These are phyloP conservation scores for Geotrichum australiense DNA, from an alignment of 1,139 yeast genomes.

Conservation along the genomic window DNA sequence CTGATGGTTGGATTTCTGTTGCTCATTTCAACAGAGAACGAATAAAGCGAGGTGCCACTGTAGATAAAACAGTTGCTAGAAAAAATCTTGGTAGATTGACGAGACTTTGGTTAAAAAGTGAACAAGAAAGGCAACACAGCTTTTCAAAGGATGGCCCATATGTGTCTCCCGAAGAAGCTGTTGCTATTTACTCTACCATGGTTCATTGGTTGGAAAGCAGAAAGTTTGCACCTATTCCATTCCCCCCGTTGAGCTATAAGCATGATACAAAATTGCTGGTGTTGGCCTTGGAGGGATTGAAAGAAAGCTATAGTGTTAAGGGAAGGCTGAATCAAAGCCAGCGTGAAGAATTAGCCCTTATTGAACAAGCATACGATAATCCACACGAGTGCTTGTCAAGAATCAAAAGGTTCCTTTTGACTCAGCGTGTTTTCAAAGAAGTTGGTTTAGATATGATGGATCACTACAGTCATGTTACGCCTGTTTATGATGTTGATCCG, in stretches of 20 bases:
- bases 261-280: slow-evolving; percentile 89
- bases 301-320: slow-evolving; percentile 77
- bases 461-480: slow-evolving; percentile 73
- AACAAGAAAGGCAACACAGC: slow-evolving; percentile 78
- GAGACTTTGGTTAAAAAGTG: slow-evolving; percentile 84
- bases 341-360: slow-evolving; percentile 85
- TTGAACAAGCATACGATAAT: slow-evolving; percentile 94
- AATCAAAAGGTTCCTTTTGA: slow-evolving; percentile 70
- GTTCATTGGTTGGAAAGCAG: slow-evolving; percentile 90
- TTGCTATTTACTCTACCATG: slow-evolving; percentile 75
- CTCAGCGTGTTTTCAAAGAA: slow-evolving; percentile 90
- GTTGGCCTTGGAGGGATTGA: slow-evolving; percentile 80
- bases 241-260: slow-evolving; percentile 87
- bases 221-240: slow-evolving; percentile 80
- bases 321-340: slow-evolving; percentile 79
- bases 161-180: slow-evolving; percentile 82
- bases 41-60: slow-evolving; percentile 78
- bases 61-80: slow-evolving; percentile 89
- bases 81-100: slow-evolving; percentile 90
- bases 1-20: slow-evolving; percentile 93
- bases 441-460: slow-evolving; percentile 89
- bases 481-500: slow-evolving; percentile 85
- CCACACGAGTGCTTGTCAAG: slow-evolving; percentile 90
- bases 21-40: slow-evolving; percentile 91
- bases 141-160: slow-evolving; percentile 86